Evolutionary conservation across 345 rosid species (phyloP).

Genomic region (Microthlaspi erraticum): DNA sequence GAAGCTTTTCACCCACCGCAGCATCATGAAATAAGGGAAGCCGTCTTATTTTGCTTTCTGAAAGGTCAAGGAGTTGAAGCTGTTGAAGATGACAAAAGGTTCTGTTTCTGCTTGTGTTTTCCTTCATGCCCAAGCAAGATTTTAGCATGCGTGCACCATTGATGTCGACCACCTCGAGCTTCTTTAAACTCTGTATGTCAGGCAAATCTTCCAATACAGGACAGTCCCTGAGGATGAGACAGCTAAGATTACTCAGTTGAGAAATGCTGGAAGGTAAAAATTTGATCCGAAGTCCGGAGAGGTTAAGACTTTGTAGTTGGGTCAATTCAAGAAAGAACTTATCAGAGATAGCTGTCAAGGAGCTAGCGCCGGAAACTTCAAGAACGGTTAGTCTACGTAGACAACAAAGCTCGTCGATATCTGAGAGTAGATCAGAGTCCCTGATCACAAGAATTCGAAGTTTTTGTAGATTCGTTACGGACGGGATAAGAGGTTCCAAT

Average conservation of each 20-base stretch:
- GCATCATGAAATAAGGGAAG: conserved; percentile 46
- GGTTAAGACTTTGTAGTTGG: conserved; percentile 52
- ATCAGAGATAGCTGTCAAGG: conserved; percentile 37
- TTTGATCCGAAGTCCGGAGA: conserved; percentile 46
- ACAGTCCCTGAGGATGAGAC: conserved; percentile 51
- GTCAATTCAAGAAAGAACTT: conserved; percentile 32
- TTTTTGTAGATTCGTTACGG: conserved; percentile 23
- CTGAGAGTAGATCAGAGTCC: conserved; percentile 42
- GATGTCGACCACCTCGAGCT: conserved; percentile 55
- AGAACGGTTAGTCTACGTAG: conserved; percentile 47
- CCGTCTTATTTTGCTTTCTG: conserved; percentile 40
- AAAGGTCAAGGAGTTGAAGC: conserved; percentile 53
- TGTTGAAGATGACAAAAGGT: conserved; percentile 29
- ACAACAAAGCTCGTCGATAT: conserved; percentile 2
- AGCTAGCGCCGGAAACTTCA: conserved; percentile 56
- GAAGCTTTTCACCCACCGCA: not conserved
- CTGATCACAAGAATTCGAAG: conserved; percentile 54
- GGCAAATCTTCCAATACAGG: conserved; percentile 44
- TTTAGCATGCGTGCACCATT: conserved; percentile 43
- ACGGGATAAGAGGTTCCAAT: conserved; percentile 1
- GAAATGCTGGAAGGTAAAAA: conserved; percentile 39
- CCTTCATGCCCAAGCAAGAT: not conserved
- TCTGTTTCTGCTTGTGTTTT: conserved; percentile 14
- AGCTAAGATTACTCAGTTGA: conserved; percentile 36
- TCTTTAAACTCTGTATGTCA: conserved; percentile 13